These are phyloP conservation scores for Cucurbita maxima DNA, from an alignment of 306 rosid genomes.

Conservation along the genomic window DNA sequence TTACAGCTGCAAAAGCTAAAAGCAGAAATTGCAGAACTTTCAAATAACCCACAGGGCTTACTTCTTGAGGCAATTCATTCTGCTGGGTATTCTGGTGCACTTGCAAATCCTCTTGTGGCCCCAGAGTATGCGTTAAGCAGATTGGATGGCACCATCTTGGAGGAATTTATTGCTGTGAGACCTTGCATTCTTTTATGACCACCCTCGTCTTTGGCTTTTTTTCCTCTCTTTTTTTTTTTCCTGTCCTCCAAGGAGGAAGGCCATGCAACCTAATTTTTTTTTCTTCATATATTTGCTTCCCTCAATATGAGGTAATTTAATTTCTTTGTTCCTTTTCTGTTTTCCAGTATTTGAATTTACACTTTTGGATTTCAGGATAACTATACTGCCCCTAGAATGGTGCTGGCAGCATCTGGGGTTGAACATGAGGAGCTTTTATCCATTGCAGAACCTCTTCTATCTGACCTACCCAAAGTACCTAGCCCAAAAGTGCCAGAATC, in stretches of 20 bases:
- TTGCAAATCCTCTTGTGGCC: slow-evolving; percentile 92
- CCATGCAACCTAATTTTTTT: background rate
- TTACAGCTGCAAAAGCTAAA: slow-evolving; percentile 61
- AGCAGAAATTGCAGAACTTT: slow-evolving; percentile 65
- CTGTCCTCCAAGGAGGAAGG: background rate
- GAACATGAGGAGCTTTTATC: slow-evolving; percentile 78
- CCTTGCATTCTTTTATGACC: slow-evolving; percentile 14
- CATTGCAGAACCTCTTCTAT: slow-evolving; percentile 76
- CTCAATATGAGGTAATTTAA: background rate
- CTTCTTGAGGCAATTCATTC: slow-evolving; percentile 94
- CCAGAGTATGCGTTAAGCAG: slow-evolving; percentile 50
- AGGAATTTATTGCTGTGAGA: slow-evolving; percentile 77
- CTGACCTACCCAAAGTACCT: slow-evolving; percentile 60
- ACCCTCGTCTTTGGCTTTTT: background rate
- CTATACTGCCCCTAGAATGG: slow-evolving; percentile 90
- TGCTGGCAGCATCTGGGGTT: slow-evolving; percentile 89
- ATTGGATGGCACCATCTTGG: slow-evolving; percentile 52
- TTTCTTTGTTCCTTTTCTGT: background rate
- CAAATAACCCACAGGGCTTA: slow-evolving; percentile 82
- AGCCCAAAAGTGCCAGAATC: slow-evolving; percentile 50
- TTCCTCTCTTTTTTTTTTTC: no score
- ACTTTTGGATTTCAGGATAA: slow-evolving; percentile 52
- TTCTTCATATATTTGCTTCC: background rate
- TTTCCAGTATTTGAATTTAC: background rate
- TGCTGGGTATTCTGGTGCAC: slow-evolving; percentile 82